phyloP scores from a whole-genome alignment of 192 early-diverging fungal species.

The Coemansia sp. region DNA sequence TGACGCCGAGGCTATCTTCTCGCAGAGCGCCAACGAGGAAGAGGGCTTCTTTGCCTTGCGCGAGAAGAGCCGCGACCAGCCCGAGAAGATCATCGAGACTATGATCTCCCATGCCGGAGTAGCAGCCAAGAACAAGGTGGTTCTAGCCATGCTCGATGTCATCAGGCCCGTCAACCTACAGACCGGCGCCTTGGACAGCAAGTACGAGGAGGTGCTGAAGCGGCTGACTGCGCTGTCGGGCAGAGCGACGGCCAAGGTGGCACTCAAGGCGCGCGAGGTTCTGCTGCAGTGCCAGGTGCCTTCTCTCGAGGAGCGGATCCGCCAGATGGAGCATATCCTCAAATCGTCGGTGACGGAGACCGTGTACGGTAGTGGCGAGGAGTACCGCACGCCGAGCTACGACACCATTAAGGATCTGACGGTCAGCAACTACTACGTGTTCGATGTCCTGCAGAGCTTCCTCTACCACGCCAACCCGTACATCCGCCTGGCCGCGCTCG shows the following conservation, averaged over 20 bases:
- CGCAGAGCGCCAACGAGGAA: slow-evolving; percentile 71
- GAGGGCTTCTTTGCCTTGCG: slow-evolving; percentile 83
- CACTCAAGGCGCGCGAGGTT: slow-evolving; percentile 92
- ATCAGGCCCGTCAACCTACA: slow-evolving; percentile 64
- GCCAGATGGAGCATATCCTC: slow-evolving; percentile 84
- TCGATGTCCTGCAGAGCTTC: slow-evolving; percentile 92
- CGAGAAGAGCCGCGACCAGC: slow-evolving; percentile 80
- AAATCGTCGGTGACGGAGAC: slow-evolving; percentile 71
- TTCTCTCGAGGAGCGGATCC: slow-evolving; percentile 83
- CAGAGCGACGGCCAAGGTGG: slow-evolving; percentile 79
- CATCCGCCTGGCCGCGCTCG: slow-evolving; percentile 82
- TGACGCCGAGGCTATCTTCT: slow-evolving; percentile 82
- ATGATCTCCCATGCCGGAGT: slow-evolving; percentile 85
- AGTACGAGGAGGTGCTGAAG: slow-evolving; percentile 77
- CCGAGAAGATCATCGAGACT: slow-evolving; percentile 66
- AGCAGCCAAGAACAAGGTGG: slow-evolving; percentile 73
- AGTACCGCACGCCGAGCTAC: slow-evolving; percentile 70
- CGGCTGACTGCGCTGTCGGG: slow-evolving; percentile 75
- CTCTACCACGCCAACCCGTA: slow-evolving; percentile 84
- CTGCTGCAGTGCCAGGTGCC: slow-evolving; percentile 93
- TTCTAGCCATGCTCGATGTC: slow-evolving; percentile 77
- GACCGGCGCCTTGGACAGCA: slow-evolving; percentile 66
- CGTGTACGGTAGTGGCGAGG: slow-evolving; percentile 73
- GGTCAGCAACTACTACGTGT: slow-evolving; percentile 91
- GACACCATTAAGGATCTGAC: slow-evolving; percentile 82